Percentiles rank a stretch among this genome's conserved stretches.
Conservation (phyloP, 495 filamentous ascomycete species). For the Podospora pseudopauciseta region DNA sequence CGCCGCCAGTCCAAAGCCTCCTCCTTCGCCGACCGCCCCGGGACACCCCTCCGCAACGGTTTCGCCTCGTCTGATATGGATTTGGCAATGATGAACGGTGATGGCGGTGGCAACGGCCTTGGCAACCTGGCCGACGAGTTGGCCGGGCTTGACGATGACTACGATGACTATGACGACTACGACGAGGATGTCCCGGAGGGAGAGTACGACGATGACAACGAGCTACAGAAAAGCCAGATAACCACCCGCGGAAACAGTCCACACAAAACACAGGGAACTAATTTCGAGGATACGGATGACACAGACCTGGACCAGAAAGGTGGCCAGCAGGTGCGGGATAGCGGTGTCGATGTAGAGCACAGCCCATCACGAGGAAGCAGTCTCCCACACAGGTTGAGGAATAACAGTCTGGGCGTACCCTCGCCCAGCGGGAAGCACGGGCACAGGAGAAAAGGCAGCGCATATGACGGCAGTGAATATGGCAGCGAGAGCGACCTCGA, state of each 20-base stretch:
- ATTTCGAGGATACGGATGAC: constrained; percentile 21
- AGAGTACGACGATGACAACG: constrained; percentile 48
- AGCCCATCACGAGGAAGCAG: constrained; percentile 20
- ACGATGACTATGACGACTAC: constrained; percentile 60
- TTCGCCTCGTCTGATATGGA: constrained; percentile 47
- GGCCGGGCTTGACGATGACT: constrained; percentile 55
- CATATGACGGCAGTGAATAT: constrained; percentile 60
- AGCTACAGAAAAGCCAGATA: neutral
- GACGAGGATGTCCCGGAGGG: constrained; percentile 46
- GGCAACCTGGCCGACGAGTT: constrained; percentile 83
- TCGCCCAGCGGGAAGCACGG: constrained; percentile 30
- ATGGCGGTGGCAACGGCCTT: constrained; percentile 54
- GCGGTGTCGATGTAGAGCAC: constrained; percentile 45
- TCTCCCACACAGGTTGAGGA: constrained; percentile 15
- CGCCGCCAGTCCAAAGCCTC: constrained; percentile 52
- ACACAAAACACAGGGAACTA: constrained; percentile 35
- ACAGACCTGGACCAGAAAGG: constrained; percentile 5
- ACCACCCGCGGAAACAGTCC: neutral
- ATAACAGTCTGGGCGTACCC: constrained; percentile 37
- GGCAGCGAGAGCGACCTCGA: constrained; percentile 72
- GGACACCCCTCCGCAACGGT: constrained; percentile 53
- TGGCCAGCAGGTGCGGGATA: constrained; percentile 35
- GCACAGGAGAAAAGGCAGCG: constrained; percentile 46
- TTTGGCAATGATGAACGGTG: constrained; percentile 45
- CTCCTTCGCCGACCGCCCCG: constrained; percentile 59